Evolutionary conservation across 352 stramenopile genomes (phyloP).

Genomic region (Discostella stelligera): DNA sequence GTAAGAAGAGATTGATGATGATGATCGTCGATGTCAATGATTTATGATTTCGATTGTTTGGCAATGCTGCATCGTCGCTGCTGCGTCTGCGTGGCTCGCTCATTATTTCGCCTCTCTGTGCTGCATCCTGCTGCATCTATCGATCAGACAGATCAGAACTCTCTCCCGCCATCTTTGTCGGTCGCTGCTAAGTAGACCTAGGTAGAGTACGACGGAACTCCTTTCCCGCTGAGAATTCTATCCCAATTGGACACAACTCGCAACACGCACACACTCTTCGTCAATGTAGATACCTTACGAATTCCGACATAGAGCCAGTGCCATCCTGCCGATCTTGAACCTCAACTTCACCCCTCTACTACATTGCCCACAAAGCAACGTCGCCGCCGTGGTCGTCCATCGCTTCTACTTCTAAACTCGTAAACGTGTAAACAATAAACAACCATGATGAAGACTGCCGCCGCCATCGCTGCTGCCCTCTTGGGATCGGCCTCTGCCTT

Average conservation of each 20-base stretch:
- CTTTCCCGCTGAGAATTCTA: not conserved
- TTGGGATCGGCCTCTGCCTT: slow-evolving; percentile 17
- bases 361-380: not conserved
- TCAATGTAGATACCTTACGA: not conserved
- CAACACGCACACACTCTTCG: not conserved
- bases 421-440: not conserved
- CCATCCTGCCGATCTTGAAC: slow-evolving; percentile 2
- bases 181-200: too few species aligned
- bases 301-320: not conserved
- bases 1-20: too few species aligned
- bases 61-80: too few species aligned
- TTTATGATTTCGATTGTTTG: too few species aligned
- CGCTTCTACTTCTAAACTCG: too few species aligned
- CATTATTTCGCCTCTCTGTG: too few species aligned
- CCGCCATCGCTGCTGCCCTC: slow-evolving; percentile 3
- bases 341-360: not conserved
- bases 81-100: too few species aligned
- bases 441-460: slow-evolving; percentile 36
- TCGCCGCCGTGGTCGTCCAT: not conserved
- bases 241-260: not conserved
- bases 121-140: too few species aligned
- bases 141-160: too few species aligned
- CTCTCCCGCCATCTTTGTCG: not conserved
- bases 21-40: too few species aligned
- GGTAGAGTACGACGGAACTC: too few species aligned